Base-by-base conservation (phyloP, 768 basidiomycete genomes). In the Termitomyces sp. region DNA sequence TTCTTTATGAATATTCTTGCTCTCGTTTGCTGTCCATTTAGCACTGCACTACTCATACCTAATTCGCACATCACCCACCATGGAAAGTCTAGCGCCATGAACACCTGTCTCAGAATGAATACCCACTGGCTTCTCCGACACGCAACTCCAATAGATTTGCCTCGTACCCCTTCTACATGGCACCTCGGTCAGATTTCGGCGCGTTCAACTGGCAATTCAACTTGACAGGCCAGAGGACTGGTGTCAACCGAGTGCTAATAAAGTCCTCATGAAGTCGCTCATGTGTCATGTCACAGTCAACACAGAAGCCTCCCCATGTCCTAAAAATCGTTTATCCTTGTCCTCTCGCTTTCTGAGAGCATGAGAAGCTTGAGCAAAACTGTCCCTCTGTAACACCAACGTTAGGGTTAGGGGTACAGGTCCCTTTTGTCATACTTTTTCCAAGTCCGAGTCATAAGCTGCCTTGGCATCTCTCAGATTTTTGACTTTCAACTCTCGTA, bases 351-450 rank as follows among this genome's bases (percentile, higher is more conserved):
- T 6, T 13, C 18, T 48, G 22, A 33, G 46, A 42, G 25, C 47
- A 50, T n/a, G 10, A 12, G 5, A 25, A 50, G 49, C 42, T 36
- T 29, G 48, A 33, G 40, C 18, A 11, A 32, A 22, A 36, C 33
- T 22, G 1, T 51, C 13, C 12, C 13, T n/a, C 29, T 49, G 13
- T 35, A 50, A 62, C 36, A 61, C 57, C 61, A 59, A 57, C 47
- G 48, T 63, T 64, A 67, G 60, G 68, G 68, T 70, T 70, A 68
- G 67, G 67, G 62, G 61, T 53, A 54, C 59, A 58, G 61, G 56
- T 16, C 56, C 53, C 57, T 53, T 29, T 41, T 49, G 58, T n/a
- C 40, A n/a, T n/a, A n/a, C n/a, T n/a, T n/a, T n/a, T n/a, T n/a
- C n/a, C n/a, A n/a, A n/a, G n/a, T n/a, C n/a, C 40, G 55, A 61